Conservation (phyloP, 2,329 filamentous ascomycete species). For the Beauveria medogensis region DNA sequence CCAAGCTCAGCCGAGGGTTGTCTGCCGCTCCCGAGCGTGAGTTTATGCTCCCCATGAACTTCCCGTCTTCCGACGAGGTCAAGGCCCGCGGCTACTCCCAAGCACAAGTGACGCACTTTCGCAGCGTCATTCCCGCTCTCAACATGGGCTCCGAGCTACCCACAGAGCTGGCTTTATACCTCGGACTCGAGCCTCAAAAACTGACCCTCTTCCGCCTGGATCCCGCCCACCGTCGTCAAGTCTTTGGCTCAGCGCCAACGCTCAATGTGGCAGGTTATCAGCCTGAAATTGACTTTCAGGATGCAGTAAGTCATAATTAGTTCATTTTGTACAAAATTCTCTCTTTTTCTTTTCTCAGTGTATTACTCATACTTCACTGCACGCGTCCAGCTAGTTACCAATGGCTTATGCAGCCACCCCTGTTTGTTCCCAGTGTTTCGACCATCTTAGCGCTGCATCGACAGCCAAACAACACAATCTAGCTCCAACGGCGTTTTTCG, state of each 20-base stretch:
- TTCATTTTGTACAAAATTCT: background rate
- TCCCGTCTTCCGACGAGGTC: conserved; percentile 50
- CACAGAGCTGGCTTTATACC: conserved; percentile 52
- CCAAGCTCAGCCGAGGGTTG: conserved; percentile 43
- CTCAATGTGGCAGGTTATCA: conserved; percentile 54
- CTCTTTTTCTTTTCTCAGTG: background rate
- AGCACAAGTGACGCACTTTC: conserved; percentile 59
- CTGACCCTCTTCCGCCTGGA: conserved; percentile 63
- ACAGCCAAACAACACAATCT: background rate
- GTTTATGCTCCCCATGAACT: conserved; percentile 57
- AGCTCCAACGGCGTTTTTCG: background rate
- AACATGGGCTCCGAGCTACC: conserved; percentile 53
- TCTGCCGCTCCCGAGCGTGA: conserved; percentile 50
- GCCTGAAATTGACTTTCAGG: conserved; percentile 59
- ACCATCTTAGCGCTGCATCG: background rate
- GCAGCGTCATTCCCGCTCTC: conserved; percentile 45
- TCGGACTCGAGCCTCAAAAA: conserved; percentile 54
- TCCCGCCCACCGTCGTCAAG: conserved; percentile 45
- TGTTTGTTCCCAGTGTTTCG: background rate
- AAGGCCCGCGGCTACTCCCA: conserved; percentile 49
- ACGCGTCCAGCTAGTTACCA: background rate
- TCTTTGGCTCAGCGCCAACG: conserved; percentile 52
- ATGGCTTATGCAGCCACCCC: background rate
- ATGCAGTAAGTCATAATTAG: conserved; percentile 45
- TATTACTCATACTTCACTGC: background rate